phyloP scores from a whole-genome alignment of 768 basidiomycete genomes.

The Termitomyces titanicus region DNA sequence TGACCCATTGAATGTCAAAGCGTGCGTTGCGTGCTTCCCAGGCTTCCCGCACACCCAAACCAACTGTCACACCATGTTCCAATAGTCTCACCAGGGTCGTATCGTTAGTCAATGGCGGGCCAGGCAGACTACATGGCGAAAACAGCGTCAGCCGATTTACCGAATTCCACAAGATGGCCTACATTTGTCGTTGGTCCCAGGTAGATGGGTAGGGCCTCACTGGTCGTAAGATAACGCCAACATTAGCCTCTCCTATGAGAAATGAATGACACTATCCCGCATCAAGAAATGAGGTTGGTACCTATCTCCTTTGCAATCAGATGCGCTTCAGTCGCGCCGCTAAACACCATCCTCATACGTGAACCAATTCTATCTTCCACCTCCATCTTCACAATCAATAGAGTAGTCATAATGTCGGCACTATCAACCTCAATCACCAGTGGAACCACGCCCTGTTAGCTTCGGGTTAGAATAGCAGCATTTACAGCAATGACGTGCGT shows the following conservation, averaged over 20 bases:
- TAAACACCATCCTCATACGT: slow-evolving; percentile 58
- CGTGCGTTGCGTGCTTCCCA: slow-evolving; percentile 75
- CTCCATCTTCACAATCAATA: slow-evolving; percentile 66
- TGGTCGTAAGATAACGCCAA: slow-evolving; percentile 51
- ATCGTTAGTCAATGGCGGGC: slow-evolving; percentile 68
- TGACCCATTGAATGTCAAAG: slow-evolving; percentile 78
- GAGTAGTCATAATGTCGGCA: slow-evolving; percentile 69
- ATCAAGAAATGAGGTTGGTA: slow-evolving; percentile 9
- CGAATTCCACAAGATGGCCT: slow-evolving; percentile 15
- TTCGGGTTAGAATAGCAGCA: slow-evolving; percentile 3
- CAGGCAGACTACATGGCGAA: slow-evolving; percentile 54
- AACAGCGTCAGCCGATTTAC: slow-evolving; percentile 7
- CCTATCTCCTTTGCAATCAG: slow-evolving; percentile 69
- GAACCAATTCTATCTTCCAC: slow-evolving; percentile 56
- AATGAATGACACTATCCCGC: not conserved
- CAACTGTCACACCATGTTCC: slow-evolving; percentile 76
- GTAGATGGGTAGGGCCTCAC: slow-evolving; percentile 62
- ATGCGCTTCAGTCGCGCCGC: slow-evolving; percentile 60
- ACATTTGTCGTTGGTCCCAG: slow-evolving; percentile 76
- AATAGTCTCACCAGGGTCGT: slow-evolving; percentile 62
- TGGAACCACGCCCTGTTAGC: slow-evolving; percentile 52
- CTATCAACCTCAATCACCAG: slow-evolving; percentile 65
- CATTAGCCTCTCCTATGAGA: slow-evolving; percentile 37
- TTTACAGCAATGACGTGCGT: slow-evolving; percentile 5
- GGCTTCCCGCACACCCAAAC: slow-evolving; percentile 59